Base-by-base conservation (phyloP, 495 filamentous ascomycete genomes). In the Xylona heveae region DNA sequence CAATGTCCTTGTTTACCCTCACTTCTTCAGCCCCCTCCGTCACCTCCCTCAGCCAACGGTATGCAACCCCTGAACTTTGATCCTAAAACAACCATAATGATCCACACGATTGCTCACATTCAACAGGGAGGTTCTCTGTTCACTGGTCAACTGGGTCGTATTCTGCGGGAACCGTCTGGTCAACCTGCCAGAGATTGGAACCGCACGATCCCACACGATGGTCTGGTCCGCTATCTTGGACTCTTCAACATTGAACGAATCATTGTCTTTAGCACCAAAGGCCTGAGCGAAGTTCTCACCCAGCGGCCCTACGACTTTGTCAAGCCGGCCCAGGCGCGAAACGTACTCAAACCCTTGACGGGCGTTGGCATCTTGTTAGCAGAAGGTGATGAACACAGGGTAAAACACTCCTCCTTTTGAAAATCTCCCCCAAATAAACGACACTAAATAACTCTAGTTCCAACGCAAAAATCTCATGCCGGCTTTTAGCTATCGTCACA, bases 361-460 rank as follows among this genome's bases (percentile, higher is more conserved):
- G 85, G 85, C 0, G 47, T 76, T 27, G 83, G 85, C 0, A 40
- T 95, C 0, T 53, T 93, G 7, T 57, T 93, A 4, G 74, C 79
- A 1, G 84, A 94, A 49, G 83, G 83, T 14, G 74, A 83, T 8
- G 78, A 79, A 37, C 82, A 92, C 45, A 81, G 73, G 57, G 57
- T 43, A 8, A 1, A 17, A 24, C n/a, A 25, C 9, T 19, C 12
- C 24, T 26, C 16, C 31, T 42, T n/a, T 13, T 18, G 15, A 33
- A 23, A 21, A 7, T 17, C 19, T 30, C 5, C 19, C 6, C 9
- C 24, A 5, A 10, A 10, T 28, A 21, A 19, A 18, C 20, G 18
- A 32, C 9, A 31, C 13, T 41, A 13, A 13, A 17, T 17, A 2
- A 31, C 19, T 30, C 18, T 29, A 44, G 31, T 17, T 60, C 28